These are phyloP conservation scores for Meredithiella fracta DNA, from an alignment of 2,329 filamentous ascomycete species.

Conservation along the genomic window DNA sequence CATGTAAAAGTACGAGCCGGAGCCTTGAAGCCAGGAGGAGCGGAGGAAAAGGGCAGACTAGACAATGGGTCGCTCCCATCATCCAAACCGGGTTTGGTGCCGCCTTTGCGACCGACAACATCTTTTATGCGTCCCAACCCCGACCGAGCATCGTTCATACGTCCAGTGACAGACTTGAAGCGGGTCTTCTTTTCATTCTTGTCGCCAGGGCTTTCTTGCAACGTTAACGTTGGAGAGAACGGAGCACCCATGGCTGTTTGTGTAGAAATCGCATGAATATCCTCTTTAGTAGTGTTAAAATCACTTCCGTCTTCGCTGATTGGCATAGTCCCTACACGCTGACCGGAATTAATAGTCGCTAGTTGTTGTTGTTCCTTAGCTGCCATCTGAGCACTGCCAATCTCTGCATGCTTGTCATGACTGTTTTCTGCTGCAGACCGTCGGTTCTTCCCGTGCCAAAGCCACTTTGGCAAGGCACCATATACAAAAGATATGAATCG, in stretches of 20 bases:
- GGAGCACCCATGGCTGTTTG: conserved; percentile 8
- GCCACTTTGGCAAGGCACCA: conserved; percentile 77
- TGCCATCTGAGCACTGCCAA: conserved; percentile 17
- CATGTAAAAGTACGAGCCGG: conserved; percentile 37
- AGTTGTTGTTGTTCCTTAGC: conserved; percentile 12
- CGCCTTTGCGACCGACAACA: conserved; percentile 47
- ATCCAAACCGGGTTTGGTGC: conserved; percentile 37
- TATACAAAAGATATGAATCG: conserved; percentile 61
- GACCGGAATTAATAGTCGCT: background rate
- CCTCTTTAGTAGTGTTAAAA: conserved; percentile 26
- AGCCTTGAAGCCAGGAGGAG: conserved; percentile 5
- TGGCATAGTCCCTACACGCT: conserved; percentile 24
- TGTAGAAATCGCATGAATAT: conserved; percentile 28
- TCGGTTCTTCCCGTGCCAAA: conserved; percentile 81
- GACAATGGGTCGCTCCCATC: conserved; percentile 26
- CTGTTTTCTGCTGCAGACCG: conserved; percentile 35
- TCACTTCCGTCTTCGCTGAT: conserved; percentile 19
- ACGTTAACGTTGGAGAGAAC: conserved; percentile 8
- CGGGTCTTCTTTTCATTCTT: conserved; percentile 38
- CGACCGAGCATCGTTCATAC: conserved; percentile 64
- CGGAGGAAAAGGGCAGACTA: conserved; percentile 14
- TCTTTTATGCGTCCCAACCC: conserved; percentile 77
- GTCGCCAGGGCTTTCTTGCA: conserved; percentile 18
- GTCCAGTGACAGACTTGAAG: conserved; percentile 64
- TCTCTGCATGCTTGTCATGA: conserved; percentile 31